Evolutionary conservation across 768 basidiomycete genomes (phyloP).

Genomic region (Fomitopsis pulvina): DNA sequence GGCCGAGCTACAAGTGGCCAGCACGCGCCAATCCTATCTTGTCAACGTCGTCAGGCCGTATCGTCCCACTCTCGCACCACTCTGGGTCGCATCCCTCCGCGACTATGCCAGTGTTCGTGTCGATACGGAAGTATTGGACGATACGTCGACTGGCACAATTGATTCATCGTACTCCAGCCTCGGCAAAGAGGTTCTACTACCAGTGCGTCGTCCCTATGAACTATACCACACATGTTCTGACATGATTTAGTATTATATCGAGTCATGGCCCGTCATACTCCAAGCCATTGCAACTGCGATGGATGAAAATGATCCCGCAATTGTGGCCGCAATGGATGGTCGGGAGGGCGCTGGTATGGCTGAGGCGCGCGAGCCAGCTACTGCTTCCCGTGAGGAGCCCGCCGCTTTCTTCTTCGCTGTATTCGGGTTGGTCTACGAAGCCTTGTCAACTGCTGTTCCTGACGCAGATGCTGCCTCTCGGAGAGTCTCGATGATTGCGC

Average conservation of each 20-base stretch:
- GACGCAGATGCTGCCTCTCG: constrained; percentile 44
- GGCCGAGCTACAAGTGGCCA: constrained; percentile 86
- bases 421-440: constrained; percentile 93
- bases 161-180: constrained; percentile 84
- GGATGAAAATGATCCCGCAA: constrained; percentile 57
- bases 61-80: constrained; percentile 58
- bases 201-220: constrained; percentile 45
- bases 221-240: not conserved
- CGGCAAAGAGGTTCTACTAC: constrained; percentile 85
- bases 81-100: constrained; percentile 85
- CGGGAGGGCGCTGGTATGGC: constrained; percentile 30
- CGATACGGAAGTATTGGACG: constrained; percentile 81
- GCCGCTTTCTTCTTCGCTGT: constrained; percentile 80
- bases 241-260: constrained; percentile 69
- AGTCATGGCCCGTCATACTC: constrained; percentile 76
- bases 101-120: constrained; percentile 90
- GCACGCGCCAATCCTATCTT: constrained; percentile 67
- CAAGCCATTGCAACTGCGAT: constrained; percentile 82
- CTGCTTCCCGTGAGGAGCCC: constrained; percentile 46
- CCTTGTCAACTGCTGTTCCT: constrained; percentile 59
- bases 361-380: not conserved
- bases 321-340: constrained; percentile 81
- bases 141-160: constrained; percentile 64
- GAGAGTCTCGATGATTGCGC: constrained; percentile 46
- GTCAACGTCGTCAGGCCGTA: constrained; percentile 79